Conservation (phyloP, 495 filamentous ascomycete species). For the Penicillium pulvis region DNA sequence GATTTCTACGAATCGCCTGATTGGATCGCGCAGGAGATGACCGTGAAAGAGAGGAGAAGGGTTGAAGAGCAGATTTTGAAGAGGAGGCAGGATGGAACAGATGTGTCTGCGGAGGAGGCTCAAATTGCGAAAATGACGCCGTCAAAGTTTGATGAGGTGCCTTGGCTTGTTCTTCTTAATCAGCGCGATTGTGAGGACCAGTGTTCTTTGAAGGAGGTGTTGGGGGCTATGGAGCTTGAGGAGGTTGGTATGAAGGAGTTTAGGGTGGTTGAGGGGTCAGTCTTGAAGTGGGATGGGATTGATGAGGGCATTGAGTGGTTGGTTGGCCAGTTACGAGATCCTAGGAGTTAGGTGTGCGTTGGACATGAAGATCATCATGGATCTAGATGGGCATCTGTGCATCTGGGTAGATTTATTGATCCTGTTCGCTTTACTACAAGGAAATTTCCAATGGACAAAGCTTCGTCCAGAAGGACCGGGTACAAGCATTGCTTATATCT, state of each 20-base stretch:
- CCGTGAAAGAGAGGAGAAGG: neutral
- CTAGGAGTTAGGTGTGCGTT: neutral
- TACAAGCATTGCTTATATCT: too few species aligned
- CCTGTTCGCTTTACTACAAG: too few species aligned
- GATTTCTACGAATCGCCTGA: neutral
- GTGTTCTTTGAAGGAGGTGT: neutral
- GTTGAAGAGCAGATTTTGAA: neutral
- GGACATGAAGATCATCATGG: too few species aligned
- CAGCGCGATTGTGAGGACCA: neutral
- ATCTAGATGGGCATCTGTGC: too few species aligned
- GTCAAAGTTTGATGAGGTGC: neutral
- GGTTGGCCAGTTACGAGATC: neutral
- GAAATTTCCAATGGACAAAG: too few species aligned
- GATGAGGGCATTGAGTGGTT: neutral
- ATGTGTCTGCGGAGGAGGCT: neutral
- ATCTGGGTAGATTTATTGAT: too few species aligned
- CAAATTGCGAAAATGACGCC: neutral
- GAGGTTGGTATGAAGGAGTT: neutral
- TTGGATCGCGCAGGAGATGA: neutral
- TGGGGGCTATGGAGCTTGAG: neutral
- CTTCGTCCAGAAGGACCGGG: too few species aligned
- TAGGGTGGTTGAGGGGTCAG: neutral
- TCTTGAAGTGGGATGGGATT: neutral
- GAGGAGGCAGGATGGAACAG: neutral
- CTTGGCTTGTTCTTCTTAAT: conserved; percentile 1